Base-by-base conservation (phyloP, 305 asterid genomes). In the Coffea humblotiana region DNA sequence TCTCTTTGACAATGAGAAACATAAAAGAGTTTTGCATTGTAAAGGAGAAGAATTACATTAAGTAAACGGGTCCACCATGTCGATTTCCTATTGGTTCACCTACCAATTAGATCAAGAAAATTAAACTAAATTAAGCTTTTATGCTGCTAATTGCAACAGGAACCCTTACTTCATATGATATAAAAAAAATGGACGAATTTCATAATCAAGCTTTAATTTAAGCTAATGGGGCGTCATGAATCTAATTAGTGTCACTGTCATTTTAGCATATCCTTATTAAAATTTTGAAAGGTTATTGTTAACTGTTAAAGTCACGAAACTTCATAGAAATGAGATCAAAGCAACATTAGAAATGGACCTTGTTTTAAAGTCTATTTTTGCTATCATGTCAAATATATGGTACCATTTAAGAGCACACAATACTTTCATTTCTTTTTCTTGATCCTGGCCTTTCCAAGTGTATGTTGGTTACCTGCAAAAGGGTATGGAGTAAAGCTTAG, bases 401-500 rank as follows among this genome's bases (percentile, higher is more conserved):
- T 12, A 40, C 49, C 11, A 35, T 23, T n/a, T 60, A 45, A 23
- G 70, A 43, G 25, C 48, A 63, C 11, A 43, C 63, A 27, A 8
- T 27, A 25, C 37, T 37, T 27, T 52, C 27, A 77, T 1, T 19
- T 67, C 43, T 35, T 47, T 77, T 51, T 77, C 21, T 56, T n/a
- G 60, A 74, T 15, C 11, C 8, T 83, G 76, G 63, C 25, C 54
- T 83, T 76, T 74, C 77, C 79, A 69, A 77, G 61, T 63, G 83
- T 80, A 43, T 19, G 83, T 78, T 72, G 74, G 78, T 82, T 76
- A 84, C 72, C 85, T 78, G 83, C 79, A 69, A 70, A 64, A 68
- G 74, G 80, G 68, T 72, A 79, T 83, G 84, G 86, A 87, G 90
- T 87, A 85, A 87, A 87, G 89, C 52, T 85, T 75, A 21, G 86